A percentile compares a stretch with the other conserved stretches of the same genome.
Evolutionary conservation across 1,139 yeast species (phyloP).

Genomic region (Pichia sp.): DNA sequence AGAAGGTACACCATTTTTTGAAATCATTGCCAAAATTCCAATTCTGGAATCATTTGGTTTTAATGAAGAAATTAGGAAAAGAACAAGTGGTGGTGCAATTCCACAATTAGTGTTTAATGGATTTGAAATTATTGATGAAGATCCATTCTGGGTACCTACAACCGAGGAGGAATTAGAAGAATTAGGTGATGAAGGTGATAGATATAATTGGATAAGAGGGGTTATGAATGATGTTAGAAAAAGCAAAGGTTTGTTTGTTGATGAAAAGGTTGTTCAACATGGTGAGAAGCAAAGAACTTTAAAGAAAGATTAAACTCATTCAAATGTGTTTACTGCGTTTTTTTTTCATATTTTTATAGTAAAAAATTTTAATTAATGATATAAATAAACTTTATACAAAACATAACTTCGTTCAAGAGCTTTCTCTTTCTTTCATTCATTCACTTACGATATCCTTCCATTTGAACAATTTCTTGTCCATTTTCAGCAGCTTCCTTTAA

Average conservation of each 20-base stretch:
- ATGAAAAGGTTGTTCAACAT: conserved; percentile 80
- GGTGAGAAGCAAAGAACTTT: conserved; percentile 92
- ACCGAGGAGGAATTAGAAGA: conserved; percentile 95
- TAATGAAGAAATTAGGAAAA: conserved; percentile 87
- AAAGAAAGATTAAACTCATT: conserved; percentile 40
- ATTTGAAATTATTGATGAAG: conserved; percentile 76
- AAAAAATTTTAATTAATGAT: no score
- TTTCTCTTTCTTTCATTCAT: background rate
- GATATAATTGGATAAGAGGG: conserved; percentile 80
- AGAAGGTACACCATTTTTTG: conserved; percentile 96
- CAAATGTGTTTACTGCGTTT: no score
- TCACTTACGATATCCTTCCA: conserved; percentile 23
- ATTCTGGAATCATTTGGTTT: conserved; percentile 97
- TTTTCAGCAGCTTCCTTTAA: conserved; percentile 47
- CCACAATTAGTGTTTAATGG: conserved; percentile 93
- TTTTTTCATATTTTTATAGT: background rate
- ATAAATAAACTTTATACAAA: background rate
- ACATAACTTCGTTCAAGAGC: no score
- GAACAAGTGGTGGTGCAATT: conserved; percentile 94
- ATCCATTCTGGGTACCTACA: conserved; percentile 99
- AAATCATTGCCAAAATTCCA: conserved; percentile 78
- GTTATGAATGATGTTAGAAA: conserved; percentile 79
- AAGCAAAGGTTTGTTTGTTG: conserved; percentile 85
- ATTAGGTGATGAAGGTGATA: conserved; percentile 86
- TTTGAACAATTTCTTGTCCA: conserved; percentile 36